phyloP scores from a whole-genome alignment of 176 grass and related monocot species.

The Ampelocalamus luodianensis region DNA sequence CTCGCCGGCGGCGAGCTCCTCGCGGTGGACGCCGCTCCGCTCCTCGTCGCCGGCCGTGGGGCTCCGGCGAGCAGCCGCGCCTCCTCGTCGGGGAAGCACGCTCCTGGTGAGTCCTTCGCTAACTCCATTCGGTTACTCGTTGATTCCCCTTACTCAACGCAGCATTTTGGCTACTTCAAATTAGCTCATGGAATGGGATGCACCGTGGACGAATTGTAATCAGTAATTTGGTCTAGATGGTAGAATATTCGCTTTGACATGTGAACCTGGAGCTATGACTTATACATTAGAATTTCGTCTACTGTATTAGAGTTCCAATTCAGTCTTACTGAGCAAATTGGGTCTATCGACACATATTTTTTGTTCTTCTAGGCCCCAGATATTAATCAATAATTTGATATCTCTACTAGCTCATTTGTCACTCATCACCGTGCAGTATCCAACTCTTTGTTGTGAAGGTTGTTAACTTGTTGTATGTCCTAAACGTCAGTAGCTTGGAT shows the following conservation, averaged over 20 bases:
- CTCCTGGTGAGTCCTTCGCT: conserved; percentile 30
- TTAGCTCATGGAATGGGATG: not conserved
- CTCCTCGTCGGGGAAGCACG: not conserved
- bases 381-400: not conserved
- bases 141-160: not conserved
- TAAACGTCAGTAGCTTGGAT: not conserved
- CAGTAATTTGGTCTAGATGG: not conserved
- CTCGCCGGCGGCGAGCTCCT: conserved; percentile 10
- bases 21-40: conserved; percentile 26
- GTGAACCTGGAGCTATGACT: not conserved
- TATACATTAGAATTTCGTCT: not conserved
- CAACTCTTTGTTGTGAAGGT: not conserved
- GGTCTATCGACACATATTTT: not conserved
- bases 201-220: not conserved
- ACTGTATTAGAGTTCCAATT: not conserved
- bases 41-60: conserved; percentile 25
- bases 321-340: conserved; percentile 3
- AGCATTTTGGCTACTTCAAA: not conserved
- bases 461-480: not conserved
- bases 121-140: not conserved
- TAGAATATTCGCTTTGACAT: not conserved
- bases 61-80: conserved; percentile 5
- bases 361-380: not conserved
- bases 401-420: not conserved
- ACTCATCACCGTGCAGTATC: not conserved